Conservation (phyloP, 2,329 filamentous ascomycete genomes). For the Neofusicoccum laricinum region DNA sequence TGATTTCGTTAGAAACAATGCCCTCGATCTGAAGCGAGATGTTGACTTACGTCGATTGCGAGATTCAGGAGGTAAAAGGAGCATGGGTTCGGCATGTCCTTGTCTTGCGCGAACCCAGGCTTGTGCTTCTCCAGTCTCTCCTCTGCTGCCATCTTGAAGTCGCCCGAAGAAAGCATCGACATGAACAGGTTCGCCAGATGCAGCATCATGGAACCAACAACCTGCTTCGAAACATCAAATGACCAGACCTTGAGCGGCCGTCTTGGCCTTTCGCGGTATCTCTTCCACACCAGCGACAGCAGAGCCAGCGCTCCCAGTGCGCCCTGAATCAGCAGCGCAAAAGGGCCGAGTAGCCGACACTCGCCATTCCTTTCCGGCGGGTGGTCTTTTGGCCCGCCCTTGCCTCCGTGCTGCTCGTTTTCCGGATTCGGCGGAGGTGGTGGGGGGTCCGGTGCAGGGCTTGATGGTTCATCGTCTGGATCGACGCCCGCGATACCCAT, state of each 20-base stretch:
- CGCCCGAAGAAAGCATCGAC: slow-evolving; percentile 90
- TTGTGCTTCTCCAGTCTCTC: slow-evolving; percentile 24
- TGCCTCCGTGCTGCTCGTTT: slow-evolving; percentile 19
- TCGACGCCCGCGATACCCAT: slow-evolving; percentile 75
- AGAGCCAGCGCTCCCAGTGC: slow-evolving; percentile 81
- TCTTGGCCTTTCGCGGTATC: slow-evolving; percentile 88
- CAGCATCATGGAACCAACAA: slow-evolving; percentile 86
- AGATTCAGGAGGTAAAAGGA: slow-evolving; percentile 95
- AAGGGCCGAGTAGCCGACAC: slow-evolving; percentile 83
- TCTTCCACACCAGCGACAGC: slow-evolving; percentile 85
- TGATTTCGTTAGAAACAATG: slow-evolving; percentile 17
- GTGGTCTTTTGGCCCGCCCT: slow-evolving; percentile 27
- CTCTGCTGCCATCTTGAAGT: slow-evolving; percentile 64
- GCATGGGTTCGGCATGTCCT: slow-evolving; percentile 79
- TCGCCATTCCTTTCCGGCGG: slow-evolving; percentile 59
- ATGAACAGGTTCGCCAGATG: slow-evolving; percentile 93
- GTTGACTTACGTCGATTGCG: slow-evolving; percentile 79
- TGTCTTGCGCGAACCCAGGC: slow-evolving; percentile 29
- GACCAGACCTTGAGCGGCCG: slow-evolving; percentile 95
- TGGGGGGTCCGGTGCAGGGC: neutral
- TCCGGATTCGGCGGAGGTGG: slow-evolving; percentile 17
- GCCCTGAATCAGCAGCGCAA: slow-evolving; percentile 85
- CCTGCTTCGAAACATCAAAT: slow-evolving; percentile 96
- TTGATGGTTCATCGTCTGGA: slow-evolving; percentile 3
- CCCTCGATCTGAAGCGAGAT: neutral